phyloP scores from a whole-genome alignment of 129 eudicot species.

The Flaveria trinervia region DNA sequence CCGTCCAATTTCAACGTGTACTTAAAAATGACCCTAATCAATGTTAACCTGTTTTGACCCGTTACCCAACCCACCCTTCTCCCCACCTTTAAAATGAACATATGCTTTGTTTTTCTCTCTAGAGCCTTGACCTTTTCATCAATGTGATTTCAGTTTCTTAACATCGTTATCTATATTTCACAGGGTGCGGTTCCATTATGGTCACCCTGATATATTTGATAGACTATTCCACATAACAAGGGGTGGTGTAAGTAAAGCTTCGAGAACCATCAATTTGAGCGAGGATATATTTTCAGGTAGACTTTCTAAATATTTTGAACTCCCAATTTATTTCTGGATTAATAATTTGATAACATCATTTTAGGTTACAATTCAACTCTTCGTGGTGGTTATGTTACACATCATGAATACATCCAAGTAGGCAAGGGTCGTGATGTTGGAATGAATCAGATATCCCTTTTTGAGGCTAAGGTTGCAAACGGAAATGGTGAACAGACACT shows the following conservation, averaged over 20 bases:
- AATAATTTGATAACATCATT: conserved; percentile 23
- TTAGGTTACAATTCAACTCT: conserved; percentile 91
- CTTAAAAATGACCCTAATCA: background rate
- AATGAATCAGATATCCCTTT: conserved; percentile 90
- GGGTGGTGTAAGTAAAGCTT: conserved; percentile 97
- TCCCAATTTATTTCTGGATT: background rate
- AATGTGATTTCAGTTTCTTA: conserved; percentile 16
- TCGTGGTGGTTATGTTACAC: conserved; percentile 86
- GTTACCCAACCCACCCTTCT: background rate
- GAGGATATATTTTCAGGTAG: conserved; percentile 89
- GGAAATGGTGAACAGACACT: conserved; percentile 99
- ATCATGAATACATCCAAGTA: conserved; percentile 90
- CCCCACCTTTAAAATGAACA: conserved; percentile 1
- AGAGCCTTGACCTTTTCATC: conserved; percentile 1
- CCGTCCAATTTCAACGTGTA: background rate
- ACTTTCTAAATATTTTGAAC: conserved; percentile 3
- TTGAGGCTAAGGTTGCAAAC: conserved; percentile 95
- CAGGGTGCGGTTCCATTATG: conserved; percentile 93
- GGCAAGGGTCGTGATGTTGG: conserved; percentile 98
- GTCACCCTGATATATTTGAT: conserved; percentile 94
- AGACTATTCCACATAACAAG: conserved; percentile 85
- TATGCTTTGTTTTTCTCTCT: background rate
- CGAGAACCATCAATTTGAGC: conserved; percentile 77
- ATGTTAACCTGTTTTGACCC: background rate
- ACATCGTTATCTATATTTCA: conserved; percentile 23